Conservation (phyloP, 345 rosid species). For the Combretum micranthum region DNA sequence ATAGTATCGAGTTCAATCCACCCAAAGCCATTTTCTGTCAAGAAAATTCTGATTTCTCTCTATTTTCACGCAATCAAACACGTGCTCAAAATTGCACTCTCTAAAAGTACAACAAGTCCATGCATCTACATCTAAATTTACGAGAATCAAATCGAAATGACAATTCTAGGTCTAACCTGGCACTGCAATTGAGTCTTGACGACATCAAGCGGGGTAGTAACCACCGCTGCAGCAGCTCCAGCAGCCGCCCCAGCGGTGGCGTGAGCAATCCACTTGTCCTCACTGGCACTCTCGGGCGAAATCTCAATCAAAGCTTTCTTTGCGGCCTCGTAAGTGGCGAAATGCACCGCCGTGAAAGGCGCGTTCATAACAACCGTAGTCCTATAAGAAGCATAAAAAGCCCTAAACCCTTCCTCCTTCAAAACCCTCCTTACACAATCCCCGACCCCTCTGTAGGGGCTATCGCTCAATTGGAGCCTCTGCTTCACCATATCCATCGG, state of each 20-base stretch:
- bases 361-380: constrained; percentile 98
- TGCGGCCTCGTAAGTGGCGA: constrained; percentile 82
- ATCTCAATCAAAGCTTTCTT: constrained; percentile 67
- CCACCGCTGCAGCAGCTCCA: constrained; percentile 77
- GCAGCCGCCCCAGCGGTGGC: constrained; percentile 99
- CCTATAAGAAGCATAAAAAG: constrained; percentile 87
- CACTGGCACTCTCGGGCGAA: constrained; percentile 57
- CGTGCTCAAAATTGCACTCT: too few species aligned
- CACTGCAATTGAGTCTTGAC: constrained; percentile 98
- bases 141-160: too few species aligned
- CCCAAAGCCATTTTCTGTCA: too few species aligned
- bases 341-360: constrained; percentile 90
- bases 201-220: constrained; percentile 83
- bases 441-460: constrained; percentile 63
- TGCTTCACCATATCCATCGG: constrained; percentile 99
- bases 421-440: constrained; percentile 70
- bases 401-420: constrained; percentile 76
- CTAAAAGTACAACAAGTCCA: too few species aligned
- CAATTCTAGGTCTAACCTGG: constrained; percentile 47
- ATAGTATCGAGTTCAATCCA: too few species aligned
- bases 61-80: too few species aligned
- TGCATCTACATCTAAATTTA: too few species aligned
- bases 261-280: constrained; percentile 66
- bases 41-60: too few species aligned
- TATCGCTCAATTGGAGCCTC: constrained; percentile 58